Percentiles rank a stretch among this genome's conserved stretches.
Evolutionary conservation across 257 asterid genomes (phyloP).

Genomic region (Capsicum baccatum): DNA sequence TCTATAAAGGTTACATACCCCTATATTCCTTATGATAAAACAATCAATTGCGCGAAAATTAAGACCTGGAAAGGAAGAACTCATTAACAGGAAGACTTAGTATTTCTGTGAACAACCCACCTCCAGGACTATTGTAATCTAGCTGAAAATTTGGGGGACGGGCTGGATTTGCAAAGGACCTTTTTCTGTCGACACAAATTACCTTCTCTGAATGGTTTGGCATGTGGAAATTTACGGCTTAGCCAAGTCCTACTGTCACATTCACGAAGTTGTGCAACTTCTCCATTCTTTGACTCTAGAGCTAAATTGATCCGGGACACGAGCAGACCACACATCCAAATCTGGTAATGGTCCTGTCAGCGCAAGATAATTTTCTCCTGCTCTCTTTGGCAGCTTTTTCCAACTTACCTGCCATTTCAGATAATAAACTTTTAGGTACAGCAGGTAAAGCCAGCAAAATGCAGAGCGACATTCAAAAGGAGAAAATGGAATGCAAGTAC

Average conservation of each 20-base stretch:
- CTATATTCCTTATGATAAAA: constrained; percentile 3
- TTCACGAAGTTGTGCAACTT: constrained; percentile 40
- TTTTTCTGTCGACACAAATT: not conserved
- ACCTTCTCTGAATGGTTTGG: not conserved
- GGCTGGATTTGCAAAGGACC: not conserved
- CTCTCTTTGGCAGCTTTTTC: constrained; percentile 42
- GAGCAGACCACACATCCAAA: constrained; percentile 57
- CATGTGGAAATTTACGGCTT: constrained; percentile 13
- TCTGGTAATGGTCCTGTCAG: constrained; percentile 73
- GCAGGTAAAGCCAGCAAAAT: not conserved
- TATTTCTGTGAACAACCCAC: not conserved
- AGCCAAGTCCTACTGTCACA: not conserved
- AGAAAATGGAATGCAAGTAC: constrained; percentile 1
- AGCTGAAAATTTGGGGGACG: not conserved
- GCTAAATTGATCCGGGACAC: constrained; percentile 57
- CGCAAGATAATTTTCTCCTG: constrained; percentile 74
- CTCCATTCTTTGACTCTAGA: constrained; percentile 57
- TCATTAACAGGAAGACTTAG: not conserved
- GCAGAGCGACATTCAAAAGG: not conserved
- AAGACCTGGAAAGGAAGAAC: not conserved
- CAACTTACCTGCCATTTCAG: constrained; percentile 39
- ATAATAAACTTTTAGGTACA: not conserved
- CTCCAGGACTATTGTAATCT: not conserved
- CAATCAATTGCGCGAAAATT: not conserved
- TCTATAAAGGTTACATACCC: not conserved